Evolutionary conservation across 2,329 filamentous ascomycete genomes (phyloP), one percentile per base, ranked within the genome.

Genomic region (Phaeosphaeriaceae sp.): DNA sequence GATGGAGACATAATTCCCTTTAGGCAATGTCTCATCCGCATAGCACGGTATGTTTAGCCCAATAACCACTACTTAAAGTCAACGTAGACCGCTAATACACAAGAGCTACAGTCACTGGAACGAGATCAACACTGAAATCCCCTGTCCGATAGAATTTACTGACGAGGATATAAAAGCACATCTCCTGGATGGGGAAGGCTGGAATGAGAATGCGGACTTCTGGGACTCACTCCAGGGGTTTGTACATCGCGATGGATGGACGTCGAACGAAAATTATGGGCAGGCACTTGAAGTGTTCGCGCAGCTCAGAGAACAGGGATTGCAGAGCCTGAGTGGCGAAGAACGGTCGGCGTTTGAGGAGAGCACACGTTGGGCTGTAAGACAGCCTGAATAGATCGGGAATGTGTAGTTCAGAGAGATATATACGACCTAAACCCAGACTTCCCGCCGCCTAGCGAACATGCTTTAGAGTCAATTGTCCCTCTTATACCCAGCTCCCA

Each of bases 181-280:
- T 49, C 38, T 49, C 18, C 32, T 35, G 36, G 59, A 69, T 39
- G 61, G 60, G 29, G 62, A 62, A 42, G 56, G 61, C 33, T 73
- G 63, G 60, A 71, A 71, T 45, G 63, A 66, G 33, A 56, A 39
- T 33, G 60, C 55, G 8, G 67, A 76, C 40, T 74, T 76, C 42
- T 76, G 70, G 66, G 64, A 71, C 37, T 58, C 53, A 40, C 49
- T 76, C 48, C 56, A 68, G 29, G 58, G 60, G 8, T 59, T 74
- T 54, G 66, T 76, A 28, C 46, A 61, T 42, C 61, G 72, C 26
- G 73, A 76, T 63, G 71, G 74, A 28, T 76, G 71, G 67, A 73
- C 71, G 13, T 51, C 64, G 15, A 62, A 66, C 46, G 64, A 74
- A 39, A 66, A 63, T 26, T 76, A 74, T 42, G 59, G 71, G 13